Base-by-base conservation (phyloP, 495 filamentous ascomycete species). In the Achaetomiella virescens region DNA sequence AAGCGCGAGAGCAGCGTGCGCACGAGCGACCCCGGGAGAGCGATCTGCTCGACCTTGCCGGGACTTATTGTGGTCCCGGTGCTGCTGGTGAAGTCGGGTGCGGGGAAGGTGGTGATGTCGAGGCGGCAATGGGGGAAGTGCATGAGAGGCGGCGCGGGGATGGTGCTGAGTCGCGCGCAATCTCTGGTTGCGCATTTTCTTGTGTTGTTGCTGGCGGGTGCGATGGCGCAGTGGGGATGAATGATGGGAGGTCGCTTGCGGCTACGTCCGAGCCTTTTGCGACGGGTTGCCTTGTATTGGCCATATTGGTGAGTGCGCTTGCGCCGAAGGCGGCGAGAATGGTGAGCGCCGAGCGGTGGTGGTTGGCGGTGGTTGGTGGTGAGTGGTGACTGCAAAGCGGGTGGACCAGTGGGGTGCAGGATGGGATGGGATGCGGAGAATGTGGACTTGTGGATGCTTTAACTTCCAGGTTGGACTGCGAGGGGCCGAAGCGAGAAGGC, bases 111-210 rank as follows among this genome's bases (percentile, higher is more conserved):
- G 35, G 48, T 45, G 43, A 67, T 42, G 3, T 58, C 53, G 27
- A 66, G 55, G 12, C 57, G 42, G 52, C 63, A 66, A 21, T 55
- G 54, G n/a, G 63, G 57, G 24, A 66, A 61, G 52, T 66, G 63
- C 58, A 66, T 61, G 31, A 66, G 24, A 3, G 6, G 59, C 41
- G 9, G 54, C 46, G 20, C 24, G 17, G 22, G 11, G 21, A 7
- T 18, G 15, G 6, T 37, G 15, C 22, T 31, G 37, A 29, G 33
- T 10, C 20, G 22, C 18, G n/a, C 24, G 17, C 25, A 37, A 24
- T 15, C 18, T 36, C 29, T 29, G 38, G 7, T 43, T 21, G 38
- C 22, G 41, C 40, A 29, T 45, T 14, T 6, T 47, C 41, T 11
- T 15, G 47, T 18, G n/a, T 17, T 48, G 49, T 37, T 52, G 40